These are phyloP conservation scores for Sclerotinia spermophila DNA, from an alignment of 2,329 filamentous ascomycete genomes.

Conservation along the genomic window DNA sequence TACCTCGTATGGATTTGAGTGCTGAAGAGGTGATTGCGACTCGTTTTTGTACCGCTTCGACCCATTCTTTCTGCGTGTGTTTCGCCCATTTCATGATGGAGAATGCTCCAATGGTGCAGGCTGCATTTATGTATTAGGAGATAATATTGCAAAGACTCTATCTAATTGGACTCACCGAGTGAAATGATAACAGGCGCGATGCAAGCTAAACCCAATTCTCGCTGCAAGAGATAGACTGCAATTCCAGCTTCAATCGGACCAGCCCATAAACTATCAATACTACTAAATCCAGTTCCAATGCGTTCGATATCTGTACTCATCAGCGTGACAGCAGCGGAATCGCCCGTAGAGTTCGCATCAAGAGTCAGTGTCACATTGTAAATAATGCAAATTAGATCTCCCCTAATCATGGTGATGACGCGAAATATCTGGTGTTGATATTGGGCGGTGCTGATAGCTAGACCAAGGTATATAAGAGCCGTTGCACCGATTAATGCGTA, in stretches of 20 bases:
- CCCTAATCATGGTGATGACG: constrained; percentile 29
- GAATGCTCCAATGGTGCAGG: constrained; percentile 5
- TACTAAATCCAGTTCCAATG: constrained; percentile 31
- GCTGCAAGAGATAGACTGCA: constrained; percentile 38
- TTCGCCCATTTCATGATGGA: constrained; percentile 8
- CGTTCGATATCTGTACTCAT: constrained; percentile 42
- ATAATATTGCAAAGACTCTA: too few relatives aligned
- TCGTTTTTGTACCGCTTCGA: constrained; percentile 32
- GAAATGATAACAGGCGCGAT: constrained; percentile 18
- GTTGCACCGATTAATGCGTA: constrained; percentile 22
- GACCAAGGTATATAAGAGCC: constrained; percentile 21
- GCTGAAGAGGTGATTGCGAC: constrained; percentile 28
- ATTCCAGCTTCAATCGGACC: constrained; percentile 39
- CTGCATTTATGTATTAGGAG: neutral
- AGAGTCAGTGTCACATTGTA: constrained; percentile 31
- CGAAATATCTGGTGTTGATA: constrained; percentile 29
- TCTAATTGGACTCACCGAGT: constrained; percentile 7
- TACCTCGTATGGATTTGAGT: constrained; percentile 32
- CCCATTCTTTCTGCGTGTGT: constrained; percentile 24
- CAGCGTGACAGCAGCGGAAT: constrained; percentile 38
- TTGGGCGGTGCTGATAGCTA: constrained; percentile 19
- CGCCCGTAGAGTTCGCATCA: constrained; percentile 25
- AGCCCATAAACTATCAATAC: constrained; percentile 41
- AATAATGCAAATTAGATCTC: constrained; percentile 30
- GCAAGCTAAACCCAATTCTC: constrained; percentile 32